These are phyloP conservation scores for Trichoderma atroviride DNA, from an alignment of 2,329 filamentous ascomycete genomes.

Conservation along the genomic window DNA sequence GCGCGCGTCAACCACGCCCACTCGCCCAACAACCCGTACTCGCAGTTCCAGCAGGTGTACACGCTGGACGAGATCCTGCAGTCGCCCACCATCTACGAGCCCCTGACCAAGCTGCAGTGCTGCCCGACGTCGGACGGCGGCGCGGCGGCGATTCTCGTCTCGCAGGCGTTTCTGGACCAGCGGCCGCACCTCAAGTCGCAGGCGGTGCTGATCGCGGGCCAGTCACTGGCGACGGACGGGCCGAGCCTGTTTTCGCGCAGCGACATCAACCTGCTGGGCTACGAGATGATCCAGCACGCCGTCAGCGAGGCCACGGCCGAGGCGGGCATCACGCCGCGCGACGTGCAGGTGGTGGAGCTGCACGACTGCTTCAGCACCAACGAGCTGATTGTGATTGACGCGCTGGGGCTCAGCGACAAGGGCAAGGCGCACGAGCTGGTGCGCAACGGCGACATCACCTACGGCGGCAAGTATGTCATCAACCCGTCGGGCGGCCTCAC, in stretches of 20 bases:
- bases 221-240: slow-evolving; percentile 82
- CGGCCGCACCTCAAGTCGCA: slow-evolving; percentile 79
- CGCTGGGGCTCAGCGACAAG: slow-evolving; percentile 73
- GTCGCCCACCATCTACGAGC: slow-evolving; percentile 76
- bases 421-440: slow-evolving; percentile 94
- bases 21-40: slow-evolving; percentile 90
- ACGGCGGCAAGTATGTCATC: slow-evolving; percentile 79
- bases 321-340: slow-evolving; percentile 67
- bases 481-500: slow-evolving; percentile 95
- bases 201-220: slow-evolving; percentile 87
- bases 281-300: slow-evolving; percentile 78
- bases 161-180: slow-evolving; percentile 82
- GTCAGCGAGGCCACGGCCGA: slow-evolving; percentile 71
- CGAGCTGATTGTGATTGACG: slow-evolving; percentile 88
- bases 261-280: slow-evolving; percentile 87
- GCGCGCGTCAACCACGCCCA: slow-evolving; percentile 91
- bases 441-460: slow-evolving; percentile 84
- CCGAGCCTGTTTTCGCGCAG: slow-evolving; percentile 76
- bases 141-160: slow-evolving; percentile 86
- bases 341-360: slow-evolving; percentile 84
- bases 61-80: slow-evolving; percentile 79
- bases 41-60: slow-evolving; percentile 95
- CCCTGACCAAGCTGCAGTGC: slow-evolving; percentile 97
- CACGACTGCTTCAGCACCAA: slow-evolving; percentile 98
- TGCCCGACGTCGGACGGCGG: slow-evolving; percentile 94